Conservation (phyloP, 2,329 filamentous ascomycete genomes). For the Paraphaeosphaeria sporulosa region DNA sequence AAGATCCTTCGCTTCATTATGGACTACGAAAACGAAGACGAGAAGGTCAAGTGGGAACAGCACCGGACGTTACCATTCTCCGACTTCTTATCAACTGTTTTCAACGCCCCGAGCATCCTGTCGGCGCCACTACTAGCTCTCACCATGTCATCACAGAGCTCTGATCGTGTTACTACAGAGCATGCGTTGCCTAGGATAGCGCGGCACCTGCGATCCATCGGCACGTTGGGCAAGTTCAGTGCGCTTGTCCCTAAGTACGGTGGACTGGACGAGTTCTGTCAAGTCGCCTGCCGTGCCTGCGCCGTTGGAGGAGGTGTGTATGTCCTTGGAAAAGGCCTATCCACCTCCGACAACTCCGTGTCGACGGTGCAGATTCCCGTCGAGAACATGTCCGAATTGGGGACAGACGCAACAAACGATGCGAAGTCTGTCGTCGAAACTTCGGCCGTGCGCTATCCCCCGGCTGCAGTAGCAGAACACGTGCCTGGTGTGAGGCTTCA, state of each 20-base stretch:
- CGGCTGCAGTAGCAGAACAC: not conserved
- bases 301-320: slow-evolving; percentile 93
- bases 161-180: slow-evolving; percentile 65
- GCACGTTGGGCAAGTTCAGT: slow-evolving; percentile 88
- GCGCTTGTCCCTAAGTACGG: slow-evolving; percentile 94
- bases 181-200: slow-evolving; percentile 77
- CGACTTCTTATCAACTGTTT: slow-evolving; percentile 64
- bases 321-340: slow-evolving; percentile 77
- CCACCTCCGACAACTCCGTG: slow-evolving; percentile 17
- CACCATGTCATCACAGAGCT: slow-evolving; percentile 71
- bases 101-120: slow-evolving; percentile 67
- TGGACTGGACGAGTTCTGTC: slow-evolving; percentile 84
- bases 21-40: slow-evolving; percentile 66
- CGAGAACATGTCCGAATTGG: not conserved
- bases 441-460: not conserved
- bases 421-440: slow-evolving; percentile 9
- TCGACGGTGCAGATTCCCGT: slow-evolving; percentile 3
- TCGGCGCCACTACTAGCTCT: slow-evolving; percentile 73
- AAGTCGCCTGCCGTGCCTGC: slow-evolving; percentile 88
- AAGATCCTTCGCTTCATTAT: slow-evolving; percentile 91
- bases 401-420: slow-evolving; percentile 17
- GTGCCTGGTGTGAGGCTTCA: slow-evolving; percentile 50
- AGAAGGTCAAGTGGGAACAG: slow-evolving; percentile 65
- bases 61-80: slow-evolving; percentile 64
- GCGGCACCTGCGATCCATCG: slow-evolving; percentile 84